These are phyloP conservation scores for Cystobasidium tubakii DNA, from an alignment of 768 basidiomycete species.

Conservation along the genomic window DNA sequence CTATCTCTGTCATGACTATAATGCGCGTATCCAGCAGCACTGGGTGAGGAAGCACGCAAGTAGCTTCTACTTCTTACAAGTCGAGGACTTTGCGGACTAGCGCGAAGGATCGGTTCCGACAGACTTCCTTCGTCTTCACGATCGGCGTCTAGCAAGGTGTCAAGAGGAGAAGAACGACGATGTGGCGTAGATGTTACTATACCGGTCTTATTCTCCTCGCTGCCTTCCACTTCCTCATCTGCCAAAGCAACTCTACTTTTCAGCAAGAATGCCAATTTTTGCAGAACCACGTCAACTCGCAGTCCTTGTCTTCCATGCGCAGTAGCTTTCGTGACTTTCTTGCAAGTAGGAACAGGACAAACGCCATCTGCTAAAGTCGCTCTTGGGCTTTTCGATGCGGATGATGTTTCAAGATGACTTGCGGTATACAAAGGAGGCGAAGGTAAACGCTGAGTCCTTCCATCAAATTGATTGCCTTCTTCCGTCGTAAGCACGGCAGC, in stretches of 20 bases:
- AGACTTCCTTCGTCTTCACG: neutral
- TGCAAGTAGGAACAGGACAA: slow-evolving; percentile 8
- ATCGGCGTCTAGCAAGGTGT: neutral
- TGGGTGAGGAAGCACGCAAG: neutral
- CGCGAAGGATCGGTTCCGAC: neutral
- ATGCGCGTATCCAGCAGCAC: neutral
- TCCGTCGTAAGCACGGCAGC: slow-evolving; percentile 9
- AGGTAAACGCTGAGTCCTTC: neutral
- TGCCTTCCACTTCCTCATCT: neutral
- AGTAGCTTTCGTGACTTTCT: slow-evolving; percentile 22
- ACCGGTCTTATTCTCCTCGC: neutral
- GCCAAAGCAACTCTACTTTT: neutral
- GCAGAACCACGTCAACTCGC: slow-evolving; percentile 19
- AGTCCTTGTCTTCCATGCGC: neutral
- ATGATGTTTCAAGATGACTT: neutral
- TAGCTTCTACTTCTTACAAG: neutral
- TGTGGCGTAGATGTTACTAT: neutral
- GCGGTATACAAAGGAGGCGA: neutral
- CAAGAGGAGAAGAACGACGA: neutral
- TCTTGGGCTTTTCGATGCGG: neutral
- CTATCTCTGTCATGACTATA: neutral
- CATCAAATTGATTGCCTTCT: neutral
- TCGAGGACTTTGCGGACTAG: neutral
- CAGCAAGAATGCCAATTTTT: slow-evolving; percentile 17
- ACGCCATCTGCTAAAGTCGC: slow-evolving; percentile 1